Evolutionary conservation across 2,329 filamentous ascomycete genomes (phyloP).

Genomic region (Xylariaceae sp.): DNA sequence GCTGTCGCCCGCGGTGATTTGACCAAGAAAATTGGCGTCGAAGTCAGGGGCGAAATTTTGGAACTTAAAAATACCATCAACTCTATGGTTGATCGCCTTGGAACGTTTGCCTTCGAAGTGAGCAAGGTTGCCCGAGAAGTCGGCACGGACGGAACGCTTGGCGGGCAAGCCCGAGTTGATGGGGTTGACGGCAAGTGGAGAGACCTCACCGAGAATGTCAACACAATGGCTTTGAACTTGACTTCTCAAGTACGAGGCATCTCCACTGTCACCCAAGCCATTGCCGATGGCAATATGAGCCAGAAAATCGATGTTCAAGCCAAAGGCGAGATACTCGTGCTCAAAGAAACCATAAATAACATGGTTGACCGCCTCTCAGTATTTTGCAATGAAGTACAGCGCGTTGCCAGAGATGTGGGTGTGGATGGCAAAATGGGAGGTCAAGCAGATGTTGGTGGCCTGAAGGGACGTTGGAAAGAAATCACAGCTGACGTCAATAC

Average conservation of each 20-base stretch:
- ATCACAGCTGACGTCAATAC: constrained; percentile 97
- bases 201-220: constrained; percentile 87
- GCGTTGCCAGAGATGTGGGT: constrained; percentile 92
- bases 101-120: constrained; percentile 94
- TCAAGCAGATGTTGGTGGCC: constrained; percentile 88
- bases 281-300: constrained; percentile 92
- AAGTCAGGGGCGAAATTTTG: constrained; percentile 89
- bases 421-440: constrained; percentile 98
- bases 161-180: constrained; percentile 88
- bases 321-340: constrained; percentile 86
- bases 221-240: constrained; percentile 67
- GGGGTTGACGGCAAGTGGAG: constrained; percentile 98
- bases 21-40: constrained; percentile 92
- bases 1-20: constrained; percentile 92
- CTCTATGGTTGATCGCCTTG: constrained; percentile 95
- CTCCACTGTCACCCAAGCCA: constrained; percentile 89
- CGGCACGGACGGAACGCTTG: constrained; percentile 90
- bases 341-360: constrained; percentile 97
- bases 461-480: constrained; percentile 95
- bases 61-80: constrained; percentile 98
- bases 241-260: constrained; percentile 81
- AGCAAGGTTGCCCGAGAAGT: constrained; percentile 94
- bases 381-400: constrained; percentile 93
- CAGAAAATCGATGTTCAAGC: constrained; percentile 94
- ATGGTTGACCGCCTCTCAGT: constrained; percentile 95